Evolutionary conservation across 495 filamentous ascomycete species (phyloP).

Genomic region (Trichocladium antarcticum): DNA sequence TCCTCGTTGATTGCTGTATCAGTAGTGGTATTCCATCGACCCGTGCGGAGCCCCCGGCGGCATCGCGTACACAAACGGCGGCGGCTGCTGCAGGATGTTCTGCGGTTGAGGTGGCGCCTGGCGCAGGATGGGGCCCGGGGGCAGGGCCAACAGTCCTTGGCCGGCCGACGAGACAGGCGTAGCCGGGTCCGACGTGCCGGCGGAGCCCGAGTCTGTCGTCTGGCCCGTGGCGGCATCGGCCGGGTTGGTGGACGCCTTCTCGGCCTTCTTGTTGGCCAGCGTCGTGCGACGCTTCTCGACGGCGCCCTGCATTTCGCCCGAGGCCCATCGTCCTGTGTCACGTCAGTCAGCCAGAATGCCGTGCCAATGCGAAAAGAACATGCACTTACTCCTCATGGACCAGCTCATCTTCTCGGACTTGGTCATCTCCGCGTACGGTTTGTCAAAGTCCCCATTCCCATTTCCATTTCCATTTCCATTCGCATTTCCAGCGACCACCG

Average conservation of each 20-base stretch:
- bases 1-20: neutral
- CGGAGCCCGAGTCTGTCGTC: slow-evolving; percentile 10
- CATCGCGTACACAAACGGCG: neutral
- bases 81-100: slow-evolving; percentile 3
- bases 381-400: slow-evolving; percentile 39
- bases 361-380: neutral
- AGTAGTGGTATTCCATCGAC: neutral
- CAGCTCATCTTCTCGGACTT: slow-evolving; percentile 44
- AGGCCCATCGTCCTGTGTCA: slow-evolving; percentile 37
- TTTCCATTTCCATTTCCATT: slow-evolving; percentile 4
- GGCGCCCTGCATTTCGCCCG: slow-evolving; percentile 38
- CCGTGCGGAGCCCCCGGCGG: neutral
- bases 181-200: slow-evolving; percentile 12
- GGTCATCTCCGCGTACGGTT: slow-evolving; percentile 40
- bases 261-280: slow-evolving; percentile 39
- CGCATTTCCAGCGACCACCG: neutral
- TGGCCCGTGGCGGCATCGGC: neutral
- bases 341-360: slow-evolving; percentile 21
- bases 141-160: slow-evolving; percentile 6
- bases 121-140: neutral
- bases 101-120: neutral
- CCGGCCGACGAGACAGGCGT: slow-evolving; percentile 4
- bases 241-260: slow-evolving; percentile 13
- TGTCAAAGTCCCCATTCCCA: slow-evolving; percentile 16
- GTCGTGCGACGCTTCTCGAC: slow-evolving; percentile 41